Evolutionary conservation across 805 yeast species (phyloP).

Genomic region (Ogataea henricii): DNA sequence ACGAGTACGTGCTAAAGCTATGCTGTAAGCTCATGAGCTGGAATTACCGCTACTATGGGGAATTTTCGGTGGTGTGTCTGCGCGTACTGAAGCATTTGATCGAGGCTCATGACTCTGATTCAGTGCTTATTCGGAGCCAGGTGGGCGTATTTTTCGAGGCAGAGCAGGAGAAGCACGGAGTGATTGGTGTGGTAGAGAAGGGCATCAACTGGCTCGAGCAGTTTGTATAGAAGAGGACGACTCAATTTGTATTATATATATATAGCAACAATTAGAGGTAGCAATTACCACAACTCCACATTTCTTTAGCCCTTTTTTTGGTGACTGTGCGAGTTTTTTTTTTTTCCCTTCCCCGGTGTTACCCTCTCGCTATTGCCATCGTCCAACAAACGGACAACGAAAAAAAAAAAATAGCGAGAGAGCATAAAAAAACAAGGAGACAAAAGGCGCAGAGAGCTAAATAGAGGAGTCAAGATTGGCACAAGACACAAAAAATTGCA

Average conservation of each 20-base stretch:
- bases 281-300: background rate
- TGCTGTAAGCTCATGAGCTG: slow-evolving; percentile 58
- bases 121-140: slow-evolving; percentile 41
- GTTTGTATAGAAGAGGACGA: slow-evolving; percentile 16
- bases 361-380: slow-evolving; percentile 9
- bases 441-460: background rate
- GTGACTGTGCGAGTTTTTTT: background rate
- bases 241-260: background rate
- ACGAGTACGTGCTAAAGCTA: slow-evolving; percentile 43
- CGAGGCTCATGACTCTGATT: slow-evolving; percentile 39
- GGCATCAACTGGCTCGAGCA: slow-evolving; percentile 35
- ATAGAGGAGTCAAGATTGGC: background rate
- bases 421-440: slow-evolving; percentile 7
- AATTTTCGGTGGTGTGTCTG: slow-evolving; percentile 48
- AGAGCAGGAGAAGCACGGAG: slow-evolving; percentile 19
- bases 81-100: slow-evolving; percentile 40
- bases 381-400: slow-evolving; percentile 14
- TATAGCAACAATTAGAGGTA: too few species aligned
- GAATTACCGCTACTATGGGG: slow-evolving; percentile 66
- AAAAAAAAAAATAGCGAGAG: slow-evolving; percentile 6
- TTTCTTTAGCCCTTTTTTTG: background rate
- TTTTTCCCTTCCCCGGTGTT: too few species aligned
- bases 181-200: slow-evolving; percentile 30
- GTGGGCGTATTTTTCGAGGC: slow-evolving; percentile 40
- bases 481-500: background rate